These are phyloP conservation scores for Chaetomium sp. DNA, from an alignment of 2,329 filamentous ascomycete genomes.

Conservation along the genomic window DNA sequence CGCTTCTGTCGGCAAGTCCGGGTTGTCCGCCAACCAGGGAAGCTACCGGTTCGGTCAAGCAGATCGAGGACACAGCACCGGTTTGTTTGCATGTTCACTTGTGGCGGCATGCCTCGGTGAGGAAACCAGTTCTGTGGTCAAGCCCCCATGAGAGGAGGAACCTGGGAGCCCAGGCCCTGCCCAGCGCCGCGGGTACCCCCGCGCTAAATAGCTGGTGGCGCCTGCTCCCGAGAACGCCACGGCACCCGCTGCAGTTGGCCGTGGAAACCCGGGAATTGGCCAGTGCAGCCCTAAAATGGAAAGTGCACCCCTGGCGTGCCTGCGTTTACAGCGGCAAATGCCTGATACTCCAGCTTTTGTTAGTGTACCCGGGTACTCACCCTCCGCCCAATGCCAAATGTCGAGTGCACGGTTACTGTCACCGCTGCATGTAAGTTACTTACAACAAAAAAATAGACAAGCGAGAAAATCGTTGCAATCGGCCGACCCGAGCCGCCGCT, in stretches of 20 bases:
- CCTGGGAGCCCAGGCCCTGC: no score
- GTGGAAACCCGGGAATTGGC: constrained; percentile 10
- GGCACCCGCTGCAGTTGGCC: constrained; percentile 1
- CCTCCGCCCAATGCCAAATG: no score
- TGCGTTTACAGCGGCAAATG: constrained; percentile 1
- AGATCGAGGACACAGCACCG: neutral
- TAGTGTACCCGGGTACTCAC: no score
- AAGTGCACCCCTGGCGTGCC: constrained; percentile 4
- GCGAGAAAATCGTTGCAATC: no score
- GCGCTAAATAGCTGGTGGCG: constrained; percentile 15
- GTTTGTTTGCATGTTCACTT: no score
- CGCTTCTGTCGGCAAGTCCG: constrained; percentile 6
- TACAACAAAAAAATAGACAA: no score
- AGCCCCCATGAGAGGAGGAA: neutral
- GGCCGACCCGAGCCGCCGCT: neutral
- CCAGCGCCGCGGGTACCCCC: constrained; percentile 8
- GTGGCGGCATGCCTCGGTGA: neutral
- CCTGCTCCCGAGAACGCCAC: constrained; percentile 8
- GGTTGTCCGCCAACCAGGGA: neutral
- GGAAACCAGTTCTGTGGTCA: neutral
- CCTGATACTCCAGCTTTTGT: no score
- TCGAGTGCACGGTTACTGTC: no score
- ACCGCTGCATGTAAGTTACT: no score
- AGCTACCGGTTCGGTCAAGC: neutral
- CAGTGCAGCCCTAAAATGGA: constrained; percentile 16